Percentiles rank a stretch among this genome's conserved stretches.
Evolutionary conservation across 305 asterid species (phyloP).

Genomic region (Rubia tinctorum): DNA sequence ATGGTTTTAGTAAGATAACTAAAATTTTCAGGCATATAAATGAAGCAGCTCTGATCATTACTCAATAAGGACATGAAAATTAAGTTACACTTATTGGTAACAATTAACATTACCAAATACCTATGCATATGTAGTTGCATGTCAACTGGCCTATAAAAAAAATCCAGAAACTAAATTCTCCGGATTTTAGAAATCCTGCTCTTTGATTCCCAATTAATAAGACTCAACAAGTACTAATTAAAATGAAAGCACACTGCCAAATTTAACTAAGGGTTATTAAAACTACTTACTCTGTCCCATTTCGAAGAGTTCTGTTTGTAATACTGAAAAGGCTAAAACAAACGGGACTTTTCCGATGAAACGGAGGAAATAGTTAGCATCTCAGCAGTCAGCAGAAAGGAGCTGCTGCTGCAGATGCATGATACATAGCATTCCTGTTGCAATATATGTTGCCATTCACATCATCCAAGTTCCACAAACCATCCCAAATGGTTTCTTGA

Average conservation of each 20-base stretch:
- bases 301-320: not conserved
- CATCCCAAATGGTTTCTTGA: constrained; percentile 61
- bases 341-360: not conserved
- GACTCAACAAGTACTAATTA: not conserved
- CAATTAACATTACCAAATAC: not conserved
- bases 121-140: not conserved
- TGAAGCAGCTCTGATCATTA: too few species aligned
- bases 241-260: not conserved
- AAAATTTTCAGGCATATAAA: too few species aligned
- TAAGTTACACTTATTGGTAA: too few species aligned
- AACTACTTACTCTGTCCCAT: not conserved
- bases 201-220: constrained; percentile 5
- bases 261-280: not conserved
- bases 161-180: not conserved
- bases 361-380: not conserved
- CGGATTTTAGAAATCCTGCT: not conserved
- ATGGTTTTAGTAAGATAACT: too few species aligned
- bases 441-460: constrained; percentile 32
- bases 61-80: too few species aligned
- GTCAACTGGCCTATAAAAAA: not conserved
- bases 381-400: constrained; percentile 27
- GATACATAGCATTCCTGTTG: constrained; percentile 22
- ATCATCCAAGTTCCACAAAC: constrained; percentile 71
- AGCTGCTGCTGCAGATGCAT: constrained; percentile 11
- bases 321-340: too few species aligned